phyloP scores from a whole-genome alignment of 345 rosid species.

The Melaleuca alternifolia region DNA sequence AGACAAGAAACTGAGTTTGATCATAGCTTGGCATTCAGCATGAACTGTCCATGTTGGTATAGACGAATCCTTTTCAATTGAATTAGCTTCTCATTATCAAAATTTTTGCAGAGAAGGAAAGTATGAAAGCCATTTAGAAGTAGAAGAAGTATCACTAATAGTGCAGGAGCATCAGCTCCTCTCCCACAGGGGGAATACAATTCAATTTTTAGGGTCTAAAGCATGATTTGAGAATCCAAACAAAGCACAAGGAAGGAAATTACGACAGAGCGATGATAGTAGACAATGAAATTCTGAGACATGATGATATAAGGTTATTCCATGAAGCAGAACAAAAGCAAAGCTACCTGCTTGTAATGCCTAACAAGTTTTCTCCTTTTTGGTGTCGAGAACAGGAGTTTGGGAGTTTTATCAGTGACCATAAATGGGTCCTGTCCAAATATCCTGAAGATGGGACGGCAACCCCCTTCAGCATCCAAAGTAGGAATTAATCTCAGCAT shows the following conservation, averaged over 20 bases:
- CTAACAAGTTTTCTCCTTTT: conserved; percentile 52
- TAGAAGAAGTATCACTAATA: background rate
- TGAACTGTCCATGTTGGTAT: background rate
- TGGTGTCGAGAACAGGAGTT: conserved; percentile 50
- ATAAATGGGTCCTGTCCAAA: conserved; percentile 81
- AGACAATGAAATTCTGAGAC: background rate
- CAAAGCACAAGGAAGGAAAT: background rate
- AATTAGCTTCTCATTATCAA: background rate
- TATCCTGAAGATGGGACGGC: conserved; percentile 66
- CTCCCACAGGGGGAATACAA: background rate
- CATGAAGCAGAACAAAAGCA: background rate
- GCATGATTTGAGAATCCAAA: background rate
- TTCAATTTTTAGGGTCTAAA: background rate
- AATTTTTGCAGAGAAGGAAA: background rate
- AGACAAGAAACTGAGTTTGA: background rate
- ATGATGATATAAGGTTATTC: background rate
- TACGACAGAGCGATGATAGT: background rate
- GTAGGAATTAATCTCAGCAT: conserved; percentile 68
- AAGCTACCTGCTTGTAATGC: conserved; percentile 68
- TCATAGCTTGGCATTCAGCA: background rate
- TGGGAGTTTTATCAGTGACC: conserved; percentile 45
- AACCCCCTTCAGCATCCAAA: conserved; percentile 67
- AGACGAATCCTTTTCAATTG: background rate
- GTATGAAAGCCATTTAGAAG: background rate
- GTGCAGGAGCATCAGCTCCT: background rate